Evolutionary conservation across 2,329 filamentous ascomycete species (phyloP), one percentile per base, ranked within the genome.

Genomic region (Alternaria infectoria): DNA sequence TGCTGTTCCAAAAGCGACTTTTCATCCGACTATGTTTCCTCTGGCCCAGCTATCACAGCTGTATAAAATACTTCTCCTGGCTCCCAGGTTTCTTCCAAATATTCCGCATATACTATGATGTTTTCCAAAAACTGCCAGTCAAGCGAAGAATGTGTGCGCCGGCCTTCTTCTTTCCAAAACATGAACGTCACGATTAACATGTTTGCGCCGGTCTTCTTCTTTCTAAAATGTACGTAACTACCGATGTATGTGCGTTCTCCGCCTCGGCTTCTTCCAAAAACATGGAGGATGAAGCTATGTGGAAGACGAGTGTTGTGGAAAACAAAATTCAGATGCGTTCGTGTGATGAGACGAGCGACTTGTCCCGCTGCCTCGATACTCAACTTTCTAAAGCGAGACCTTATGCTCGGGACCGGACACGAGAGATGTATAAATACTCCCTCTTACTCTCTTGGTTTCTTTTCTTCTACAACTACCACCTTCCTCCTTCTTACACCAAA

Each of bases 31-130:
- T 21, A 21, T 28, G 26, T 2, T 5, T 36, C 15, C 15, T 40
- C n/a, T 1, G 36, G 36, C 9, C n/a, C n/a, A 5, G 2, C 36
- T 17, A 8, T 3, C 15, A 1, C 4, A n/a, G 4, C 0, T 6
- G 32, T 40, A 17, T 40, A 40, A 40, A 40, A 40, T 1, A 17
- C 4, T 0, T 17, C 15, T 40, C 1, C 36, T 10, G 36, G 36
- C 6, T 3, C n/a, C 0, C n/a, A n/a, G 36, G 15, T 36, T 36
- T 8, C 15, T n/a, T 2, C 30, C 2, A 32, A 32, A 4, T 15
- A 2, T 0, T 3, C 2, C 30, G 2, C 12, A 32, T 4, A 0
- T 4, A 7, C 6, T 8, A 3, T 1, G 13, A 32, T 32, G 12
- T 15, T 32, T 32, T 32, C 6, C 30, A 32, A 32, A 32, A 30